phyloP scores from a whole-genome alignment of 1,284 basidiomycete species.

The Ceratobasidium sp. region DNA sequence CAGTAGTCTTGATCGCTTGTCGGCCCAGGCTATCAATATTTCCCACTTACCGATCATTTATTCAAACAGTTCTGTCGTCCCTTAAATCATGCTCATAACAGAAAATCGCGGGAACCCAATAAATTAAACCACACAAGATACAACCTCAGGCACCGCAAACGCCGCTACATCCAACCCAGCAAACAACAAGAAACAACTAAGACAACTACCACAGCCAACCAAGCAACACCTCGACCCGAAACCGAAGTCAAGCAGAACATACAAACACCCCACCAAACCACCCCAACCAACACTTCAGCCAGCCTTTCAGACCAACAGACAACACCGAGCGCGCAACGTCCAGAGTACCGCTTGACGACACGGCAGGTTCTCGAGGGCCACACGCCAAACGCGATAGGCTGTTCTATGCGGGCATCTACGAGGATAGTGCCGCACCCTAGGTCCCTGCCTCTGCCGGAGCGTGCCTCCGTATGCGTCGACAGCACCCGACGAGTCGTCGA shows the following conservation, averaged over 20 bases:
- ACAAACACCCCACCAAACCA: too few relatives aligned
- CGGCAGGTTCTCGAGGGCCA: conserved; percentile 21
- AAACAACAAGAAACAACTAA: conserved; percentile 44
- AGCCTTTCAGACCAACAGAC: background rate
- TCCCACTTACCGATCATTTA: too few relatives aligned
- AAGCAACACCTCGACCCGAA: too few relatives aligned
- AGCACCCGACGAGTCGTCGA: conserved; percentile 51
- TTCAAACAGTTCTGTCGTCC: too few relatives aligned
- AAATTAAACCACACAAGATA: too few relatives aligned
- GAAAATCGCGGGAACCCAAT: too few relatives aligned
- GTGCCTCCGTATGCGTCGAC: background rate
- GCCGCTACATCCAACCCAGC: conserved; percentile 53
- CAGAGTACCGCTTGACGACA: conserved; percentile 2
- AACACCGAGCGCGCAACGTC: background rate
- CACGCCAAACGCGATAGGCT: conserved; percentile 16
- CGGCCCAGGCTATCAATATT: too few relatives aligned
- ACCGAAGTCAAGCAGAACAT: too few relatives aligned
- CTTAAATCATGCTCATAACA: too few relatives aligned
- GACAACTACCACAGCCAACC: too few relatives aligned
- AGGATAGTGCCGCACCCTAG: conserved; percentile 16
- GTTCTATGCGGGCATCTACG: conserved; percentile 14
- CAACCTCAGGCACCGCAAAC: conserved; percentile 12
- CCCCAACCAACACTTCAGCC: too few relatives aligned
- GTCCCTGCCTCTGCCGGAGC: conserved; percentile 14
- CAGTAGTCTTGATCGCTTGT: too few relatives aligned